phyloP scores from a whole-genome alignment of 2,329 filamentous ascomycete species.

The Epichloe sibirici region DNA sequence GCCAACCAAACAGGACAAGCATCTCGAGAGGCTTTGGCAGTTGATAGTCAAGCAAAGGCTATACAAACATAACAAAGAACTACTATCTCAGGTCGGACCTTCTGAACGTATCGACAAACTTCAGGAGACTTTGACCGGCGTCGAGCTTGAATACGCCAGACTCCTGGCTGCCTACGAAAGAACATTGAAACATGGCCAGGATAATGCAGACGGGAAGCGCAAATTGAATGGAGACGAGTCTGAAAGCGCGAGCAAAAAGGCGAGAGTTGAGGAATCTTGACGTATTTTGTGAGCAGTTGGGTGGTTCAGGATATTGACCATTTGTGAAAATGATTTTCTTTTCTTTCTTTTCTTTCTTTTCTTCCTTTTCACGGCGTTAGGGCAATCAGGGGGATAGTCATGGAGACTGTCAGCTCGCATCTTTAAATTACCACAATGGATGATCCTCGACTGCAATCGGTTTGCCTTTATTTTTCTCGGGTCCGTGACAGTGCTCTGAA shows the following conservation, averaged over 20 bases:
- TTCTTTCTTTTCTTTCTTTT: too few relatives aligned
- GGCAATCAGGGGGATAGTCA: background rate
- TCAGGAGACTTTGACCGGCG: constrained; percentile 52
- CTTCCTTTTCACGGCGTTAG: background rate
- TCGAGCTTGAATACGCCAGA: constrained; percentile 62
- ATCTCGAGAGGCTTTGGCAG: constrained; percentile 58
- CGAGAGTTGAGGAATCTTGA: constrained; percentile 25
- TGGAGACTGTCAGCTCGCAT: background rate
- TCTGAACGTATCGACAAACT: constrained; percentile 60
- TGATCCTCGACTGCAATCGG: background rate
- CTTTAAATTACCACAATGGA: background rate
- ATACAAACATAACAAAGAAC: constrained; percentile 62
- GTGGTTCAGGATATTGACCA: background rate
- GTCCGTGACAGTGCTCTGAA: background rate
- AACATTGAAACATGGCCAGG: constrained; percentile 16
- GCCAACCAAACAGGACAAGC: constrained; percentile 42
- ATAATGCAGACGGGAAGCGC: constrained; percentile 30
- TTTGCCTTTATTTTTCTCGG: background rate
- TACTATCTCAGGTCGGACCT: constrained; percentile 55
- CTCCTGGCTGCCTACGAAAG: constrained; percentile 40
- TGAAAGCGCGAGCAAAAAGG: constrained; percentile 31
- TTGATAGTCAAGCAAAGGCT: constrained; percentile 66
- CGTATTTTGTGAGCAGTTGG: background rate
- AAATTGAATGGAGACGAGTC: constrained; percentile 25
- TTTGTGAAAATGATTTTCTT: background rate